Evolutionary conservation across 164 flowering plant species (phyloP).

Genomic region (Stephania japonica): DNA sequence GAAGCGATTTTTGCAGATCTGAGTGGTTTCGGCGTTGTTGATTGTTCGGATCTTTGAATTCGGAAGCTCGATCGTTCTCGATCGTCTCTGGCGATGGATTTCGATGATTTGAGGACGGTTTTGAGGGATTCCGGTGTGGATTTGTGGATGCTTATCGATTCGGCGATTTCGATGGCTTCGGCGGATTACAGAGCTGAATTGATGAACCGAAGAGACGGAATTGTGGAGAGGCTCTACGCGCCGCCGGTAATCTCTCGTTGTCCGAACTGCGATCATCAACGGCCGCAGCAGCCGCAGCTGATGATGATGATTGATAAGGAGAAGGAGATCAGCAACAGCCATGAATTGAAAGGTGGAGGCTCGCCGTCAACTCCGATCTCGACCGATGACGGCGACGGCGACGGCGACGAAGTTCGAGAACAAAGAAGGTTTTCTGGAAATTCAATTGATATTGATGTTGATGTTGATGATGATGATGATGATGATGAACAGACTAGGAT

Average conservation of each 20-base stretch:
- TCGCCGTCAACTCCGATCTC: constrained; percentile 37
- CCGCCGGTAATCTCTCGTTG: constrained; percentile 25
- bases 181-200: constrained; percentile 55
- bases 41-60: not conserved
- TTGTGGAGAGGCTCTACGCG: constrained; percentile 62
- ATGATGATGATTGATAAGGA: constrained; percentile 8
- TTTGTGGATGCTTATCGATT: constrained; percentile 69
- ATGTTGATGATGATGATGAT: no score
- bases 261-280: constrained; percentile 28
- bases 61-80: not conserved
- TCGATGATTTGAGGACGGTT: constrained; percentile 63
- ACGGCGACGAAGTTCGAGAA: constrained; percentile 18
- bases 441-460: constrained; percentile 24
- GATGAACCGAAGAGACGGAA: constrained; percentile 63
- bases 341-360: constrained; percentile 7
- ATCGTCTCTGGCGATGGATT: constrained; percentile 46
- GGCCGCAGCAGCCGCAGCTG: no score
- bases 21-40: not conserved
- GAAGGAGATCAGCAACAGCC: constrained; percentile 6
- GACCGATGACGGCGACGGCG: not conserved
- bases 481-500: constrained; percentile 56
- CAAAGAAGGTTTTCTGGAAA: not conserved
- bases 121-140: constrained; percentile 57
- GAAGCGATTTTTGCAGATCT: constrained; percentile 1
- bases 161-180: constrained; percentile 74